phyloP scores from a whole-genome alignment of 352 stramenopile species.

The Phytophthora kernoviae region DNA sequence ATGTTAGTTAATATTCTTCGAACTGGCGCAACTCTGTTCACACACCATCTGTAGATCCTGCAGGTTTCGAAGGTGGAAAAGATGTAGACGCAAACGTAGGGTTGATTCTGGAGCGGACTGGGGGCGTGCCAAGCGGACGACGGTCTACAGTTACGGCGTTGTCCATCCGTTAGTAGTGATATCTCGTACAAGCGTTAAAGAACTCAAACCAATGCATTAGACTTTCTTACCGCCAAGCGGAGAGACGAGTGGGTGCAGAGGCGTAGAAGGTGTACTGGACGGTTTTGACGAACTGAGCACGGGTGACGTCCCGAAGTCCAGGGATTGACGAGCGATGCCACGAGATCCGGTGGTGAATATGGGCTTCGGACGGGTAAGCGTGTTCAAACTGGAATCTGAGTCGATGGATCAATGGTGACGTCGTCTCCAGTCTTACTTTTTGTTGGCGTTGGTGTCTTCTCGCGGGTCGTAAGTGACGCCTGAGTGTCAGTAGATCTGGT shows the following conservation, averaged over 20 bases:
- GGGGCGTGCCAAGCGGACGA: constrained; percentile 47
- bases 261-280: constrained; percentile 28
- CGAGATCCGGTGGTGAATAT: constrained; percentile 18
- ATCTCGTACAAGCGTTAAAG: constrained; percentile 11
- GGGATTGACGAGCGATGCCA: constrained; percentile 45
- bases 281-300: constrained; percentile 7
- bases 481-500: constrained; percentile 24
- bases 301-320: constrained; percentile 54
- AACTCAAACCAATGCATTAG: constrained; percentile 32
- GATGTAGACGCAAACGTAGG: constrained; percentile 45
- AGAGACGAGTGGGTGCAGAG: constrained; percentile 38
- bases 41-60: constrained; percentile 48
- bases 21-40: neutral
- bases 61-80: constrained; percentile 25
- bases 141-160: constrained; percentile 33
- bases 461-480: neutral
- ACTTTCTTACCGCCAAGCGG: constrained; percentile 46
- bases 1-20: neutral
- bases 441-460: constrained; percentile 25
- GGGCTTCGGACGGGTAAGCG: constrained; percentile 48
- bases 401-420: constrained; percentile 52
- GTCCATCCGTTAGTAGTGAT: constrained; percentile 33
- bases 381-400: constrained; percentile 41
- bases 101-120: constrained; percentile 57
- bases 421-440: constrained; percentile 19